Evolutionary conservation across 192 early-diverging fungal species (phyloP).

Genomic region (Coemansia sp.): DNA sequence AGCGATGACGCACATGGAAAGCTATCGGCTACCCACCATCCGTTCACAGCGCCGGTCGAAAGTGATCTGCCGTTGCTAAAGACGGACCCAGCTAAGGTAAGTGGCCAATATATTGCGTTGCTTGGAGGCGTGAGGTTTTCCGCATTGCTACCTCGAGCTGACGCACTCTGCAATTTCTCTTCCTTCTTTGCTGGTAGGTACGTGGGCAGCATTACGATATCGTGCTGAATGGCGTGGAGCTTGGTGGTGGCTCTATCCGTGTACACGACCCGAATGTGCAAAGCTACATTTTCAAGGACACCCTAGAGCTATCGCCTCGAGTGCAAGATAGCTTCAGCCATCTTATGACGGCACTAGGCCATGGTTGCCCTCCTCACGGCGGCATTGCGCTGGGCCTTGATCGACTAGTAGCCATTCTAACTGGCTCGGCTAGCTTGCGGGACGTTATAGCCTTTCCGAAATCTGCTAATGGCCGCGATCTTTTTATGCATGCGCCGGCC

Average conservation of each 20-base stretch:
- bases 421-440: constrained; percentile 67
- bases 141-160: neutral
- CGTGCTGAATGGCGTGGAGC: constrained; percentile 86
- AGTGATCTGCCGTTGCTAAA: constrained; percentile 67
- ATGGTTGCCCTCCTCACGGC: constrained; percentile 88
- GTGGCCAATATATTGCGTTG: neutral
- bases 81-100: constrained; percentile 61
- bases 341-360: constrained; percentile 73
- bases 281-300: constrained; percentile 66
- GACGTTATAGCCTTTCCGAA: constrained; percentile 97
- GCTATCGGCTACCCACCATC: constrained; percentile 80
- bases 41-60: constrained; percentile 79
- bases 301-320: constrained; percentile 59
- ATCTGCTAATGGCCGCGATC: constrained; percentile 72
- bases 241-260: constrained; percentile 89
- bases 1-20: constrained; percentile 46
- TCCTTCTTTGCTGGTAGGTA: constrained; percentile 45
- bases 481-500: constrained; percentile 77
- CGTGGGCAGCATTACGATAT: constrained; percentile 87
- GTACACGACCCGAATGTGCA: constrained; percentile 79
- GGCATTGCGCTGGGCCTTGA: constrained; percentile 86
- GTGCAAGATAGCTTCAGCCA: constrained; percentile 72
- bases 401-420: constrained; percentile 73
- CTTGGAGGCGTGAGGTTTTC: neutral
- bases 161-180: neutral